Base-by-base conservation (phyloP, 2,329 filamentous ascomycete genomes). In the Magnaporthales sp. region DNA sequence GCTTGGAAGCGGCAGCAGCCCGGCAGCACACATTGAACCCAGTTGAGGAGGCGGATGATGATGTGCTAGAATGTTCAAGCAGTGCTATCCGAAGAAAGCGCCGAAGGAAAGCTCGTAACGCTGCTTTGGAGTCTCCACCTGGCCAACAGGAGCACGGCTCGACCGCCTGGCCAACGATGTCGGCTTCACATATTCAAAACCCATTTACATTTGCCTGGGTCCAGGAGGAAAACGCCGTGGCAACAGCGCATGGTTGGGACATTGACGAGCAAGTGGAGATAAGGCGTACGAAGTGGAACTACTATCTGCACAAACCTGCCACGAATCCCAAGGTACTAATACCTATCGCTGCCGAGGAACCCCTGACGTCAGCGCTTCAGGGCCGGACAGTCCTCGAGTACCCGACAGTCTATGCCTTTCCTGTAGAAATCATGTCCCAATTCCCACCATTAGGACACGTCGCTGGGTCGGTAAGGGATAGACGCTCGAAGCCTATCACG, bases 321-420 rank as follows among this genome's bases (percentile, higher is more conserved):
- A 68, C 64, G 8, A 67, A 62, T 8, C 58, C 65, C 24, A 75
- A 72, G 30, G 67, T 70, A 24, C 71, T 93, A 2, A 84, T 86
- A 27, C 87, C 87, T 0, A 71, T 92, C 2, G 70, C 77, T 0
- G 71, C 82, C 0, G 71, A 73, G 0, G 76, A 79, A 9, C 82
- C 80, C 1, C 77, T 93, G 4, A 78, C 79, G 1, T 76, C 81
- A 1, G 79, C 80, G 7, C 80, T 93, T 0, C 75, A 75, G n/a
- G 81, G 82, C 9, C 83, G 83, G 32, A 83, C 81, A 0, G 81
- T 93, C 0, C 77, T 92, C 7, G 91, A 93, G 72, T 93, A 88
- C 68, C 91, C 91, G 1, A 92, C 89, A 0, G 81, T 93, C 13
- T 87, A 89, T 72, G 82, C 85, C 5, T 77, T 91, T 8, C 75